phyloP scores from a whole-genome alignment of 805 yeast species.

The Candida boidinii region DNA sequence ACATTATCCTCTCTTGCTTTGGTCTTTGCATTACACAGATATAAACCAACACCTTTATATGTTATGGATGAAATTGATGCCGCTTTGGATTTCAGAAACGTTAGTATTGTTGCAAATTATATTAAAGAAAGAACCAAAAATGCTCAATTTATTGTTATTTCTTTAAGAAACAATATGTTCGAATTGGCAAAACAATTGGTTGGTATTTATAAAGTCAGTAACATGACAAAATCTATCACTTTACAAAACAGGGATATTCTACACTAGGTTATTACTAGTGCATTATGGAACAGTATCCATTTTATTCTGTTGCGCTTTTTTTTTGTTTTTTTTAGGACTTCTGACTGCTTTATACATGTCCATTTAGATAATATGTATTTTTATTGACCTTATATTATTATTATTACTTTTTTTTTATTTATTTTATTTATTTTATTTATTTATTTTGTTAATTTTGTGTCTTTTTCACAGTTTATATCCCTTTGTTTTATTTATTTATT shows the following conservation, averaged over 20 bases:
- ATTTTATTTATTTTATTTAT: no score
- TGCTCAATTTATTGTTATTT: conserved; percentile 94
- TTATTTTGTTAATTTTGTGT: no score
- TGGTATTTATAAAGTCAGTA: conserved; percentile 89
- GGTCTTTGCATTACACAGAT: conserved; percentile 92
- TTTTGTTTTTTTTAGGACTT: no score
- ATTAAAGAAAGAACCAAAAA: conserved; percentile 92
- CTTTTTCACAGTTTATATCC: no score
- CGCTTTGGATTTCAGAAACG: conserved; percentile 94
- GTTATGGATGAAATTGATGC: conserved; percentile 99
- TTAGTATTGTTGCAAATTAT: conserved; percentile 94
- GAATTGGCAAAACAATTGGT: conserved; percentile 91
- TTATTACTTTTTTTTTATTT: no score
- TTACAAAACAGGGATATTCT: conserved; percentile 51
- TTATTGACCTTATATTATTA: no score
- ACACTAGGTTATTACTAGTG: no score
- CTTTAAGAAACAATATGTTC: conserved; percentile 94
- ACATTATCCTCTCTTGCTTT: conserved; percentile 90
- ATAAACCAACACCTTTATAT: conserved; percentile 93
- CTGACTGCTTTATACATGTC: no score
- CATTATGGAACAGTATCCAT: no score
- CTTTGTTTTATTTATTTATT: no score
- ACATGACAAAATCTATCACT: conserved; percentile 83
- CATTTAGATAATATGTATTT: no score
- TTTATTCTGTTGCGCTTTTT: no score